phyloP scores from a whole-genome alignment of 352 stramenopile species.

The Peronospora destructor region DNA sequence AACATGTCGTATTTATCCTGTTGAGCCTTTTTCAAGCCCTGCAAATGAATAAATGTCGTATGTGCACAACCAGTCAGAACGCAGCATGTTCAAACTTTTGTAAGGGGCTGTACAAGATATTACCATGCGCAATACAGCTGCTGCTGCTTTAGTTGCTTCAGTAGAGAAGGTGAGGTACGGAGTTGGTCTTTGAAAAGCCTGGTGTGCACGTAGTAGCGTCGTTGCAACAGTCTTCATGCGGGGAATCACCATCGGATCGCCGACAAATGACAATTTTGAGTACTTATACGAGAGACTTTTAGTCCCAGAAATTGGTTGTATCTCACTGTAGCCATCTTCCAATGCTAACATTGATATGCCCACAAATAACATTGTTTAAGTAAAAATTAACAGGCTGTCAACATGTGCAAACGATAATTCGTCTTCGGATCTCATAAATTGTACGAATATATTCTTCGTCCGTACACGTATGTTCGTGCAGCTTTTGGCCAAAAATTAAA shows the following conservation, averaged over 20 bases:
- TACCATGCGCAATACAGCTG: conserved; percentile 68
- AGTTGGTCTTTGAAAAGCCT: conserved; percentile 4
- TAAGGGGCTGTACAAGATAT: not conserved
- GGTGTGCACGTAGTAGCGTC: conserved; percentile 30
- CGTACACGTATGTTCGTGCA: no score
- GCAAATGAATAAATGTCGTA: not conserved
- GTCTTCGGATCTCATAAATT: conserved; percentile 62
- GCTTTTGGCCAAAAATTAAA: not conserved
- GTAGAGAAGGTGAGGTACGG: conserved; percentile 42
- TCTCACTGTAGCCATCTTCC: no score
- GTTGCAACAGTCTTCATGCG: conserved; percentile 30
- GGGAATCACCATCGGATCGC: conserved; percentile 33
- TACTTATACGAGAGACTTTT: conserved; percentile 1
- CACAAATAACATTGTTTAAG: no score
- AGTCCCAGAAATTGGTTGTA: not conserved
- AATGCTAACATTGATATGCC: no score
- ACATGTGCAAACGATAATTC: no score
- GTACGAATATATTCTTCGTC: no score
- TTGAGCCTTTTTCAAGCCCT: conserved; percentile 54
- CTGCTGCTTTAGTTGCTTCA: conserved; percentile 62
- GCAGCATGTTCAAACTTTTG: not conserved
- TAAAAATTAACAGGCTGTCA: no score
- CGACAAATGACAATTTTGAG: conserved; percentile 5
- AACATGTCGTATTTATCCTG: conserved; percentile 28
- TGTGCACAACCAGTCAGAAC: conserved; percentile 17